Evolutionary conservation across 2,329 filamentous ascomycete genomes (phyloP).

Genomic region (Thielaviopsis punctulata): DNA sequence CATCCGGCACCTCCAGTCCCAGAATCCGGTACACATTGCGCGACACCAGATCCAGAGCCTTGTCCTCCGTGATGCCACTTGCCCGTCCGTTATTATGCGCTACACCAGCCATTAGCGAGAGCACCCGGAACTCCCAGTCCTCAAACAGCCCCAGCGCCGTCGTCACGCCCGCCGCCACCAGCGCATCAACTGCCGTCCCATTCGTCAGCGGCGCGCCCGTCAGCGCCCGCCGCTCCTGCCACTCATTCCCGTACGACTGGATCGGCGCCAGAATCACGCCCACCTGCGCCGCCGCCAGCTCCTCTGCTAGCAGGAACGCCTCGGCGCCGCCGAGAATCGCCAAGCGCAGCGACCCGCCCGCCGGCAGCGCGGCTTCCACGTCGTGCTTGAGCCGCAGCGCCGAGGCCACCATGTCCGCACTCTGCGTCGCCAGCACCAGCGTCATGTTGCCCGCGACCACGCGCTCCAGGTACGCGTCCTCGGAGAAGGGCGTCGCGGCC

Average conservation of each 20-base stretch:
- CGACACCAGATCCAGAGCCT: constrained; percentile 39
- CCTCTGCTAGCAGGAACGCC: constrained; percentile 38
- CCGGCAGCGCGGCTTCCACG: constrained; percentile 25
- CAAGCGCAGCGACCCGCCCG: constrained; percentile 26
- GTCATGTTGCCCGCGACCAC: constrained; percentile 37
- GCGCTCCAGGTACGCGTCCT: constrained; percentile 32
- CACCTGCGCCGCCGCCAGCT: constrained; percentile 38
- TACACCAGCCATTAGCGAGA: constrained; percentile 42
- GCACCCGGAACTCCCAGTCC: constrained; percentile 43
- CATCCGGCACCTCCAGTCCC: constrained; percentile 24
- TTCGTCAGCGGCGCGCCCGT: constrained; percentile 49
- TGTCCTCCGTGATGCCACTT: constrained; percentile 34
- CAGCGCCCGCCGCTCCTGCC: constrained; percentile 45
- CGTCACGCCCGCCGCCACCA: constrained; percentile 40
- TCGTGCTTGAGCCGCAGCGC: constrained; percentile 40
- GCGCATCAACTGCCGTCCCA: constrained; percentile 40
- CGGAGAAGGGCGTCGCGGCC: constrained; percentile 26
- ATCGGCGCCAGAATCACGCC: constrained; percentile 44
- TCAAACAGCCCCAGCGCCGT: constrained; percentile 42
- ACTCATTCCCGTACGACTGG: constrained; percentile 34
- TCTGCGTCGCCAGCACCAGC: constrained; percentile 41
- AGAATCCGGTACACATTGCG: constrained; percentile 40
- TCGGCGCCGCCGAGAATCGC: constrained; percentile 47
- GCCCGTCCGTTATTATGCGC: constrained; percentile 34
- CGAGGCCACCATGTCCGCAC: constrained; percentile 44